Conservation (phyloP, 2,329 filamentous ascomycete genomes). For the Phyllosticta paracitricarpa region DNA sequence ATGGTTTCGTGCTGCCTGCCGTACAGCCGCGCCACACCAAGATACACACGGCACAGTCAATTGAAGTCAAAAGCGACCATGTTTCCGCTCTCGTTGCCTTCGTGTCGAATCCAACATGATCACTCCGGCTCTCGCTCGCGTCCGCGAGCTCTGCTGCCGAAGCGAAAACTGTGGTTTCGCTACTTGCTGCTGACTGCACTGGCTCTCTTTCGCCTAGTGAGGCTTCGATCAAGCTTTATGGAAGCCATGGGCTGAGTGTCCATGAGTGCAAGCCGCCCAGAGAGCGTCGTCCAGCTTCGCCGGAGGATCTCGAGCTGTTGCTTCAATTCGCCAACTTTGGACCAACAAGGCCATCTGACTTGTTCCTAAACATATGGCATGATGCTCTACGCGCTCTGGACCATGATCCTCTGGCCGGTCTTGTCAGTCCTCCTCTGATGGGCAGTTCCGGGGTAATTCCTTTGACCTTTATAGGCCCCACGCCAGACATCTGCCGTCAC, state of each 20-base stretch:
- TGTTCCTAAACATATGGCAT: constrained; percentile 60
- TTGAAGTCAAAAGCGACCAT: background rate
- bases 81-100: background rate
- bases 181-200: constrained; percentile 44
- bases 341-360: constrained; percentile 48
- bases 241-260: constrained; percentile 21
- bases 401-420: constrained; percentile 40
- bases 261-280: constrained; percentile 17
- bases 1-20: background rate
- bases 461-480: constrained; percentile 57
- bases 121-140: background rate
- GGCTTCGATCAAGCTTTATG: constrained; percentile 48
- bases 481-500: constrained; percentile 63
- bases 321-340: constrained; percentile 59
- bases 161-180: constrained; percentile 49
- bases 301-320: constrained; percentile 44
- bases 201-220: constrained; percentile 38
- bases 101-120: background rate
- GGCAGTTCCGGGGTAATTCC: constrained; percentile 56
- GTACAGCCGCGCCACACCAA: background rate
- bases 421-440: constrained; percentile 50
- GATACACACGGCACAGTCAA: background rate
- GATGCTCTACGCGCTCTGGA: constrained; percentile 51
- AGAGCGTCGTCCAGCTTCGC: constrained; percentile 11
- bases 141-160: constrained; percentile 53